Conservation (phyloP, 2,329 filamentous ascomycete genomes). For the Raffaelea arxii region DNA sequence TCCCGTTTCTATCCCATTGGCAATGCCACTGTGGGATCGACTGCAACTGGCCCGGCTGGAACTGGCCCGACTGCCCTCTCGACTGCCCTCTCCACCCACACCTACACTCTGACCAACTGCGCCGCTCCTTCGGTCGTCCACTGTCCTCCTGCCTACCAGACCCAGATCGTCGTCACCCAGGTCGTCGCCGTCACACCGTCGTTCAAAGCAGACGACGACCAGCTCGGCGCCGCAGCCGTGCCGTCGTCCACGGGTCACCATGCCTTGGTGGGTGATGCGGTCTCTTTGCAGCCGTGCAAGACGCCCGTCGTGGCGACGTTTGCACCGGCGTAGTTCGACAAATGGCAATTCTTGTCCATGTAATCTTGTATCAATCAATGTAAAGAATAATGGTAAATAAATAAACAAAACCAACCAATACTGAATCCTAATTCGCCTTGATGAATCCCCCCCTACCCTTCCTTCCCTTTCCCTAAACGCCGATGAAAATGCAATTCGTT, state of each 20-base stretch:
- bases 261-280: background rate
- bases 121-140: slow-evolving; percentile 17
- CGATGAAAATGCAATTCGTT: too few relatives aligned
- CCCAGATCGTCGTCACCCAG: slow-evolving; percentile 17
- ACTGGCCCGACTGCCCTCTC: background rate
- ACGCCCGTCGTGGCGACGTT: slow-evolving; percentile 25
- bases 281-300: slow-evolving; percentile 14
- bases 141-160: slow-evolving; percentile 19
- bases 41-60: background rate
- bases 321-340: too few relatives aligned
- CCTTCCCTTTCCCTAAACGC: too few relatives aligned
- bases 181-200: slow-evolving; percentile 14
- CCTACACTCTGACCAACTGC: slow-evolving; percentile 22
- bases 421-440: too few relatives aligned
- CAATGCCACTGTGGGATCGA: background rate
- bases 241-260: background rate
- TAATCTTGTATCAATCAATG: too few relatives aligned
- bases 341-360: too few relatives aligned
- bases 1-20: background rate
- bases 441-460: too few relatives aligned
- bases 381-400: too few relatives aligned
- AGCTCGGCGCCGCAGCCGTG: background rate
- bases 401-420: too few relatives aligned
- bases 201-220: background rate
- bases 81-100: slow-evolving; percentile 11